These are phyloP conservation scores for Trichoderma sp. DNA, from an alignment of 2,329 filamentous ascomycete genomes.

Conservation along the genomic window DNA sequence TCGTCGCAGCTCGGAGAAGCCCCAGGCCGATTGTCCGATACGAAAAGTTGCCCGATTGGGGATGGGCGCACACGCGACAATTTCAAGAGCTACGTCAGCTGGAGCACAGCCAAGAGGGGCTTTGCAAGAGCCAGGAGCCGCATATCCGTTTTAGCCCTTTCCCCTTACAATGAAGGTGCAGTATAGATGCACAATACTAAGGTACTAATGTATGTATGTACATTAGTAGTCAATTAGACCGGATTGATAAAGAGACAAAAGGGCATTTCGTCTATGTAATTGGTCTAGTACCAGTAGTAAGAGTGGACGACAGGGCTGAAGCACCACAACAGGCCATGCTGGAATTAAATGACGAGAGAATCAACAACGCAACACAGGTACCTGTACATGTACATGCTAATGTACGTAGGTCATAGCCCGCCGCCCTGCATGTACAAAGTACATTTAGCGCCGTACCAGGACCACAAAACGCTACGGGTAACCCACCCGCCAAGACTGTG, in stretches of 20 bases:
- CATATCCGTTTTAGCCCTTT: not conserved
- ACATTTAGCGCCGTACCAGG: not conserved
- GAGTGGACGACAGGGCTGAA: too few species aligned
- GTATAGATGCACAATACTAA: too few species aligned
- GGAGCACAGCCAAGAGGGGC: not conserved
- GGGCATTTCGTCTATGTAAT: too few species aligned
- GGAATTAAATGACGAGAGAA: too few species aligned
- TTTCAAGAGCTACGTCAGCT: conserved; percentile 5
- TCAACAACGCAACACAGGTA: too few species aligned
- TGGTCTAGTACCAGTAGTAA: too few species aligned
- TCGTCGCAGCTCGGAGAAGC: not conserved
- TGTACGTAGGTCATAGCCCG: not conserved
- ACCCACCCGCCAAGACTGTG: not conserved
- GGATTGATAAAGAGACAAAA: too few species aligned
- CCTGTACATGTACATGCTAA: not conserved
- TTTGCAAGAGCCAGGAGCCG: not conserved
- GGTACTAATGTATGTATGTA: too few species aligned
- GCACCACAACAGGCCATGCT: too few species aligned
- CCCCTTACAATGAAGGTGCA: too few species aligned
- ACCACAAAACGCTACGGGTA: not conserved
- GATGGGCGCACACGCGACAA: not conserved
- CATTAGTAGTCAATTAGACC: too few species aligned
- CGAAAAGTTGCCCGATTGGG: not conserved
- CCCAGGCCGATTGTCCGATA: not conserved
- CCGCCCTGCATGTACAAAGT: not conserved